A percentile compares a stretch with the other conserved stretches of the same genome.
Conservation (phyloP, 148 eudicot species). For the Rhododendron griersonianum region DNA sequence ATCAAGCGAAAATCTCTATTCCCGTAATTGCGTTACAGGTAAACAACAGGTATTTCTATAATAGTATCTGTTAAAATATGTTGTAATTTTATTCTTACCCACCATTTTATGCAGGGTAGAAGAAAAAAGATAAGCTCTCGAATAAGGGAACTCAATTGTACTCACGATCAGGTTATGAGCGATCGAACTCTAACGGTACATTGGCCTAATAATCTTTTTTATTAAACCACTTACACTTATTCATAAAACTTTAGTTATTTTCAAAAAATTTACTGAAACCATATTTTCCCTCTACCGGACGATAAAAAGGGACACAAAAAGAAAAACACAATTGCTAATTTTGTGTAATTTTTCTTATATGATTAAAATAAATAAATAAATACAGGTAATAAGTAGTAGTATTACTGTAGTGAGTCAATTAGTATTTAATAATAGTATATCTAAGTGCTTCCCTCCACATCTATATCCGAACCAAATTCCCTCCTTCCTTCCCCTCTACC, state of each 20-base stretch:
- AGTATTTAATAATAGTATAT: not conserved
- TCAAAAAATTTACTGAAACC: not conserved
- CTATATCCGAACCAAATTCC: constrained; percentile 94
- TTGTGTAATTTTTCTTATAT: not conserved
- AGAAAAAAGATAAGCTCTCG: too few relatives aligned
- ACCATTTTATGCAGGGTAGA: not conserved
- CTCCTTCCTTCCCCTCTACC: constrained; percentile 40
- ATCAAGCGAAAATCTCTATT: not conserved
- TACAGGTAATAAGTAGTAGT: not conserved
- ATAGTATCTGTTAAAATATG: too few relatives aligned
- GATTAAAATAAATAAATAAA: too few relatives aligned
- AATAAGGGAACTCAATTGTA: too few relatives aligned
- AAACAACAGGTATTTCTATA: too few relatives aligned
- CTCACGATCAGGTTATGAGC: too few relatives aligned
- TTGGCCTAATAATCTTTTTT: not conserved
- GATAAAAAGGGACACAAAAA: too few relatives aligned
- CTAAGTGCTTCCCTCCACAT: constrained; percentile 79
- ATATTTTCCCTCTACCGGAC: not conserved
- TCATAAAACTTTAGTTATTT: too few relatives aligned
- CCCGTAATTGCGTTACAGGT: too few relatives aligned
- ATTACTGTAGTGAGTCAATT: not conserved
- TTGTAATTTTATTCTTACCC: too few relatives aligned
- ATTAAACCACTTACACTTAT: too few relatives aligned
- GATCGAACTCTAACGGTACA: not conserved
- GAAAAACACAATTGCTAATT: not conserved